phyloP scores from a whole-genome alignment of 495 filamentous ascomycete genomes.

The Talaromyces liani region DNA sequence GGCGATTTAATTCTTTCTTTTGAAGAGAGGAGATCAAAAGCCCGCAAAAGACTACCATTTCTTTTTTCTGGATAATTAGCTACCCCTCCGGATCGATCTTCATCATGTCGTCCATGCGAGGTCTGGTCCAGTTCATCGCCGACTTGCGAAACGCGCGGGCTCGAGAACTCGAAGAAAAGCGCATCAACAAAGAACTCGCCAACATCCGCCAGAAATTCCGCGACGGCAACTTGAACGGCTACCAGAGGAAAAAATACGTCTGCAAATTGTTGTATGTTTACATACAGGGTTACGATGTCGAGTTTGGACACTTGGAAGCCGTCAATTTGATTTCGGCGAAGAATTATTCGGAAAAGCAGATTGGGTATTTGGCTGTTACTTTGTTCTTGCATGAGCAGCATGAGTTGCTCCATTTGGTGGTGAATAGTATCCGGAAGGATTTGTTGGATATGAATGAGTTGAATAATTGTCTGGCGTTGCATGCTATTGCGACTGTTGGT shows the following conservation, averaged over 20 bases:
- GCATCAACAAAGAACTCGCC: conserved; percentile 98
- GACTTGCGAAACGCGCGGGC: conserved; percentile 93
- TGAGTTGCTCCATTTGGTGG: conserved; percentile 89
- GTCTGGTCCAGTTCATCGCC: conserved; percentile 96
- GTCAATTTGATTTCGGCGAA: conserved; percentile 94
- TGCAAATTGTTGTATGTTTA: conserved; percentile 99
- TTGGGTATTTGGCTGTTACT: conserved; percentile 96
- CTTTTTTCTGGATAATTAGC: background rate
- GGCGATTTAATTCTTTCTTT: background rate
- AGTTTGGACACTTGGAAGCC: conserved; percentile 97
- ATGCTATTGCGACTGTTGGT: conserved; percentile 98
- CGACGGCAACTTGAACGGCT: conserved; percentile 85
- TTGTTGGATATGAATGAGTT: conserved; percentile 90
- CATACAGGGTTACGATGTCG: conserved; percentile 98
- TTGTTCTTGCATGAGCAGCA: conserved; percentile 96
- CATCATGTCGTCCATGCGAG: conserved; percentile 65
- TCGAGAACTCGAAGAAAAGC: conserved; percentile 93
- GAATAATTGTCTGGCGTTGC: conserved; percentile 94
- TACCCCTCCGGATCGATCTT: background rate
- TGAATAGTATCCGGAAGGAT: conserved; percentile 98
- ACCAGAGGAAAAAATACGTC: conserved; percentile 99
- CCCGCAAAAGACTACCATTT: background rate
- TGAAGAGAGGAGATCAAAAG: background rate
- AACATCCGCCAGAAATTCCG: conserved; percentile 78
- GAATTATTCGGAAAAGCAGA: conserved; percentile 99